Evolutionary conservation across 1,284 basidiomycete species (phyloP).

Genomic region (Albatrellus sp.): DNA sequence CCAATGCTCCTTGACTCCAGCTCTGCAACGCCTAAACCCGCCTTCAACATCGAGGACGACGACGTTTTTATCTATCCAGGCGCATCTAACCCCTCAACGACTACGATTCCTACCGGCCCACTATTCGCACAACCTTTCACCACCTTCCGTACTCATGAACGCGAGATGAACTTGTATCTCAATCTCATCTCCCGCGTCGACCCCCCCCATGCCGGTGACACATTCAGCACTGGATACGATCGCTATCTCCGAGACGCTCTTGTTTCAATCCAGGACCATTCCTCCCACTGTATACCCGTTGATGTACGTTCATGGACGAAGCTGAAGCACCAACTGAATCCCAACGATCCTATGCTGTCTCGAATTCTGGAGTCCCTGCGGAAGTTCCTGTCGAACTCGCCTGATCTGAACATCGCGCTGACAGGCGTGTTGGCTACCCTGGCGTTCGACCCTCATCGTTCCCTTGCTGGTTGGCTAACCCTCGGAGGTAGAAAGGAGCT

Average conservation of each 20-base stretch:
- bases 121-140: conserved; percentile 51
- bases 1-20: conserved; percentile 27
- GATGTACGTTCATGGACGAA: conserved; percentile 28
- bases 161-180: conserved; percentile 74
- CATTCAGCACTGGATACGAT: conserved; percentile 78
- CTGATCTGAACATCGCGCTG: conserved; percentile 81
- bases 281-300: conserved; percentile 35
- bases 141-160: conserved; percentile 67
- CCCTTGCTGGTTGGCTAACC: conserved; percentile 81
- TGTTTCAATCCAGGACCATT: conserved; percentile 51
- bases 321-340: conserved; percentile 62
- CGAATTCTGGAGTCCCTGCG: conserved; percentile 60
- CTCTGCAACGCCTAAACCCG: conserved; percentile 7
- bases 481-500: conserved; percentile 34
- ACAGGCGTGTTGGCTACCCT: conserved; percentile 75
- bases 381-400: conserved; percentile 74
- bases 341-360: conserved; percentile 68
- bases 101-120: conserved; percentile 15
- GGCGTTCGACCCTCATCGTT: conserved; percentile 74
- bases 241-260: conserved; percentile 78
- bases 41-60: conserved; percentile 31
- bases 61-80: conserved; percentile 58
- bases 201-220: conserved; percentile 56
- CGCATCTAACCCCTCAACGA: conserved; percentile 20
- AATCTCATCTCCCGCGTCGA: conserved; percentile 72